phyloP scores from a whole-genome alignment of 768 basidiomycete species.

The Tremella fuciformis region DNA sequence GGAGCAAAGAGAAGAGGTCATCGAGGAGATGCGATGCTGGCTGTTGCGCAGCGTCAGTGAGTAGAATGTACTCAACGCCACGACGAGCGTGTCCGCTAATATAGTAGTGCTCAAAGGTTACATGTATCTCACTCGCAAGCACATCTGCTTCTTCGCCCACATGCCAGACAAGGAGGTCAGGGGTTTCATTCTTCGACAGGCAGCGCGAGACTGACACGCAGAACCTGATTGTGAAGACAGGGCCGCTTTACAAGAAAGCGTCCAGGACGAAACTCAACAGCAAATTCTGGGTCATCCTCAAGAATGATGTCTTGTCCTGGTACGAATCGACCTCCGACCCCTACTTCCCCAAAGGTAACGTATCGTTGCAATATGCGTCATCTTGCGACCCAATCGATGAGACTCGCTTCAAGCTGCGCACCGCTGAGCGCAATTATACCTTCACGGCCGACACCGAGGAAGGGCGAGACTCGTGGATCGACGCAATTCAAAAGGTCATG shows the following conservation, averaged over 20 bases:
- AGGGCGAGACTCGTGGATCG: conserved; percentile 67
- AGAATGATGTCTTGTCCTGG: conserved; percentile 95
- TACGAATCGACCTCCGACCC: conserved; percentile 73
- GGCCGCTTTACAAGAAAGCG: conserved; percentile 80
- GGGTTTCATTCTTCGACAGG: neutral
- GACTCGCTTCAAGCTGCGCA: conserved; percentile 75
- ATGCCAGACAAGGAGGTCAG: conserved; percentile 83
- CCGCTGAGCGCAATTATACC: conserved; percentile 65
- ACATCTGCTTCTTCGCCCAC: conserved; percentile 94
- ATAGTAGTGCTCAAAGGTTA: conserved; percentile 84
- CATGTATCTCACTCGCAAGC: conserved; percentile 90
- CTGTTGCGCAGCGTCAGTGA: conserved; percentile 80
- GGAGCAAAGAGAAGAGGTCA: conserved; percentile 74
- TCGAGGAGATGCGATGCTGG: conserved; percentile 91
- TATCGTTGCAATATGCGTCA: conserved; percentile 90
- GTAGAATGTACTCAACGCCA: conserved; percentile 52
- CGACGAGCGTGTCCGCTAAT: neutral
- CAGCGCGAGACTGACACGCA: conserved; percentile 46
- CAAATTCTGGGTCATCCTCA: conserved; percentile 93
- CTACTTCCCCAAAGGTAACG: conserved; percentile 93
- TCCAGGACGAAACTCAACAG: conserved; percentile 86
- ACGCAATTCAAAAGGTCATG: conserved; percentile 84
- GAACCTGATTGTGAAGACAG: conserved; percentile 92
- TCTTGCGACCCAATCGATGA: conserved; percentile 77
- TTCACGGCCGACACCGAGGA: conserved; percentile 48